Evolutionary conservation across 306 rosid genomes (phyloP), one percentile per base, ranked within the genome.

Genomic region (Citrullus mucosospermus): DNA sequence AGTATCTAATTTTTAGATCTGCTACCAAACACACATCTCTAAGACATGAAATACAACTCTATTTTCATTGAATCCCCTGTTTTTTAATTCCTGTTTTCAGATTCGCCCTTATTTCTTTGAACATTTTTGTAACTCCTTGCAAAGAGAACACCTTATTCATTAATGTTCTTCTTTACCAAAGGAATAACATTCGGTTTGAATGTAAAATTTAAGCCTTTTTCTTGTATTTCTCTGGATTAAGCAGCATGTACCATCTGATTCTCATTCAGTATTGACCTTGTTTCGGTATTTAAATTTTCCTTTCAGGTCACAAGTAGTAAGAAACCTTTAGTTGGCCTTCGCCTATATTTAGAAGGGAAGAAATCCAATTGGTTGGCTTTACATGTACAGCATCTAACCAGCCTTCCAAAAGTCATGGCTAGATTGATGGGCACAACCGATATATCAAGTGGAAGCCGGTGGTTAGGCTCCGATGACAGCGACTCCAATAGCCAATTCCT

Each of bases 321-420:
- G 73, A 94, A 94, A 82, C 98, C 98, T 1, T 89, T 90, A 32
- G 97, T 94, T 81, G 98, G 98, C 80, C 88, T 94, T 61, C 98
- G 98, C 78, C 41, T 94, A 76, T 94, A 86, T 80, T 84, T 94
- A 56, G 98, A 94, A 85, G 97, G 98, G 10, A 90, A 83, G 87
- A 92, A 87, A 84, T 85, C 89, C 86, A 89, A 94, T 54, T 88
- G 87, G 69, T 83, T 92, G 75, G 96, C 97, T 63, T 43, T 94
- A 75, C 98, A 94, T 80, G 85, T 92, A 55, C 88, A 94, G 11
- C 97, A 94, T 83, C 97, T 94, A 66, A 90, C 98, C 51, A 89
- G 97, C 86, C 89, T 90, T 79, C 98, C 98, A 58, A 91, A 84
- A 81, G 89, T 87, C 16, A 92, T 94, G 94, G 77, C 81, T 59